Evolutionary conservation across 805 yeast genomes (phyloP), one percentile per base, ranked within the genome.

Genomic region (Wickerhamomyces silvicola): DNA sequence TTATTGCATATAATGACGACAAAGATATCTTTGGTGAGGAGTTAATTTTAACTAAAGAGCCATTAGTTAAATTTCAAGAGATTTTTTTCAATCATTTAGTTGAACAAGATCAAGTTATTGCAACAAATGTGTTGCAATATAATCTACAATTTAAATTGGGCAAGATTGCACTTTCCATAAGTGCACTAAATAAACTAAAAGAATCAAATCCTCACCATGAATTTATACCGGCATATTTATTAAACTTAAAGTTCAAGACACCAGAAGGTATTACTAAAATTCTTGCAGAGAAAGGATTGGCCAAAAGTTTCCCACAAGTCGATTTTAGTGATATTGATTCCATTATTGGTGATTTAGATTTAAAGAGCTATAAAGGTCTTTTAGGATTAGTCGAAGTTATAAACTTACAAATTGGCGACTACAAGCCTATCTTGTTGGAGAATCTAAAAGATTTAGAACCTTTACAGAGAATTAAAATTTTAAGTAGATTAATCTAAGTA

Each of bases 21-120:
- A 55, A 59, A 5, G 88, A 81, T 59, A 68, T 75, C 3, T 67
- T 78, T 40, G 90, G 86, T 21, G 65, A 66, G 18, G 57, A 60
- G 23, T 50, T 67, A 23, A 42, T 55, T 40, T 27, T 46, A 3
- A 46, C 58, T 21, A 46, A 60, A 24, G 50, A 62, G 12, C 64
- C 77, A 30, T 44, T 78, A 29, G 66, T 62, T 7, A 56, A 58
- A 10, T 64, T 79, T 37, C 48, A 61, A 14, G 56, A 57, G 3
- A 68, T 61, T 28, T 75, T 68, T 20, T 68, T 49, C 42, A 53
- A 43, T 42, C 51, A 49, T 40, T 52, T 53, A 41, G 51, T 36
- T 48, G 65, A 34, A 52, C 76, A 73, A 60, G 57, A 68, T 38
- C 54, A 62, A 32, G 68, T 61, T 18, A 32, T 48, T n/a, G n/a